These are phyloP conservation scores for Lolium multiflorum DNA, from an alignment of 176 grass and related monocot species.

Conservation along the genomic window DNA sequence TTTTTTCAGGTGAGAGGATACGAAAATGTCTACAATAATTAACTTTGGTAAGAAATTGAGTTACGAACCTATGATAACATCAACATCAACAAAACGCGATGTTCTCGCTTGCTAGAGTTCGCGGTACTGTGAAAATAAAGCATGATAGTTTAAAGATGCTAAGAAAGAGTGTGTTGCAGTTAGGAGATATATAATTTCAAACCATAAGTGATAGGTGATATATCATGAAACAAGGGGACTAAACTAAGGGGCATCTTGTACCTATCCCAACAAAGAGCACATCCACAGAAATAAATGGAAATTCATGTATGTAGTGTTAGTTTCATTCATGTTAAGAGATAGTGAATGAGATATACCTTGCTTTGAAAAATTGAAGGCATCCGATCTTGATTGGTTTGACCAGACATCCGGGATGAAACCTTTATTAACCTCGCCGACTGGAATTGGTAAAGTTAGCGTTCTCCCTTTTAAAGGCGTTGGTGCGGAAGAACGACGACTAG, in stretches of 20 bases:
- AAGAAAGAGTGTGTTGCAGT: neutral
- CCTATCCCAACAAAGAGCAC: neutral
- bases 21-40: neutral
- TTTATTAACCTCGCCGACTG: neutral
- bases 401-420: too few relatives aligned
- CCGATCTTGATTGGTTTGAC: too few relatives aligned
- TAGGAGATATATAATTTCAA: neutral
- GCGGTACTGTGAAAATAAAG: neutral
- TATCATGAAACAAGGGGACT: neutral
- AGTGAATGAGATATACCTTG: neutral
- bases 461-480: too few relatives aligned
- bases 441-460: too few relatives aligned
- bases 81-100: neutral
- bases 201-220: neutral
- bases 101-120: neutral
- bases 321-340: neutral
- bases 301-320: neutral
- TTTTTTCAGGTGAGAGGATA: neutral
- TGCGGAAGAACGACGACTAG: too few relatives aligned
- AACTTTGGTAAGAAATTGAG: neutral
- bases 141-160: neutral
- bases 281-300: neutral
- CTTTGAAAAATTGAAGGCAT: too few relatives aligned
- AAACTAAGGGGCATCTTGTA: neutral
- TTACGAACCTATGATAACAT: neutral